Percentiles rank a stretch among this genome's conserved stretches.
Conservation (phyloP, 2,329 filamentous ascomycete genomes). For the Dryadomyces sulphureus region DNA sequence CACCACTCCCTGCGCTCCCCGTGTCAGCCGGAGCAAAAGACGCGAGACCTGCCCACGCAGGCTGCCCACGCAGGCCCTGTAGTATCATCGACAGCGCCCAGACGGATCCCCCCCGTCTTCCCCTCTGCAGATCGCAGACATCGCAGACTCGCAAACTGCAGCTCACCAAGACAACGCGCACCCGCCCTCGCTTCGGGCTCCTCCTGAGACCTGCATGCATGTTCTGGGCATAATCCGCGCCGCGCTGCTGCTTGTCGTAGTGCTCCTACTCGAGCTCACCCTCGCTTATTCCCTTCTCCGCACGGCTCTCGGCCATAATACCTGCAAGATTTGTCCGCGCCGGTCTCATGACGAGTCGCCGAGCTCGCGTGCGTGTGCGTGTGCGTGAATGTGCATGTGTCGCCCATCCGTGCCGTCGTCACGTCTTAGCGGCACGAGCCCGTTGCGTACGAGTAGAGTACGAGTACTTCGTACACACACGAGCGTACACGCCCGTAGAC, state of each 20-base stretch:
- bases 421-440: no score
- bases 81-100: neutral
- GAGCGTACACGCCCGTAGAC: neutral
- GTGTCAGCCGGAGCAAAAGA: neutral
- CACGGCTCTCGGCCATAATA: no score
- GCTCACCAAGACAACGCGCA: no score
- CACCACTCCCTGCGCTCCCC: neutral
- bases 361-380: neutral
- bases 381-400: no score
- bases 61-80: no score
- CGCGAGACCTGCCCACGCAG: no score
- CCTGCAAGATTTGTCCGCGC: neutral
- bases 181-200: neutral
- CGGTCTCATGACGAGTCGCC: neutral
- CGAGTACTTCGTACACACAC: neutral
- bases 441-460: no score
- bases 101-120: neutral
- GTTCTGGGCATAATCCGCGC: neutral
- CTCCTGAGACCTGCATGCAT: neutral
- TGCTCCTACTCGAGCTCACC: no score
- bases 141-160: no score
- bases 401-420: no score
- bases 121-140: neutral
- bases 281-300: no score
- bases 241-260: no score